phyloP scores from a whole-genome alignment of 305 asterid genomes.

The Fraxinus xanthoxyloides region DNA sequence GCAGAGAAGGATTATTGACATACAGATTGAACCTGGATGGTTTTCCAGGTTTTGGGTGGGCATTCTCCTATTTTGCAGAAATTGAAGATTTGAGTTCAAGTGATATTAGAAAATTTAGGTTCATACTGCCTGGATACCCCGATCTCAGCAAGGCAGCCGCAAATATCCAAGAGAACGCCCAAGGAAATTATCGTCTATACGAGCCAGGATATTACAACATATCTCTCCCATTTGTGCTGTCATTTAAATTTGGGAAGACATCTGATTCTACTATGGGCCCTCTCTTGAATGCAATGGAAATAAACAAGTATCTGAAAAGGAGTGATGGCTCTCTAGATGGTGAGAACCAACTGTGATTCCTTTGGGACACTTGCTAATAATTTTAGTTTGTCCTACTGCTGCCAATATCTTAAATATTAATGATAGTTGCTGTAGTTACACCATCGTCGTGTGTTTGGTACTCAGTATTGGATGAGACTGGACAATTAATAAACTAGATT shows the following conservation, averaged over 20 bases:
- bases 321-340: constrained; percentile 83
- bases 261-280: constrained; percentile 90
- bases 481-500: not conserved
- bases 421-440: not conserved
- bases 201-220: constrained; percentile 90
- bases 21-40: constrained; percentile 95
- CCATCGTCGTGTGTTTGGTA: not conserved
- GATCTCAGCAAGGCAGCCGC: constrained; percentile 76
- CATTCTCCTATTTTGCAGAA: constrained; percentile 87
- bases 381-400: not conserved
- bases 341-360: constrained; percentile 32
- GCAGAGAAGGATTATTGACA: constrained; percentile 81
- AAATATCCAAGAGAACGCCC: constrained; percentile 95
- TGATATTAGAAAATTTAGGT: constrained; percentile 71
- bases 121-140: constrained; percentile 65
- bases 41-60: constrained; percentile 93
- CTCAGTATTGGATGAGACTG: not conserved
- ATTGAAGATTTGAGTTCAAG: constrained; percentile 65
- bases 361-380: not conserved
- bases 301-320: constrained; percentile 68
- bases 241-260: constrained; percentile 74
- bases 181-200: constrained; percentile 72
- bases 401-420: not conserved
- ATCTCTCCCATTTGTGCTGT: constrained; percentile 78
- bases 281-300: constrained; percentile 89